phyloP scores from a whole-genome alignment of 1,284 basidiomycete species.

The Ceratobasidium sp. region DNA sequence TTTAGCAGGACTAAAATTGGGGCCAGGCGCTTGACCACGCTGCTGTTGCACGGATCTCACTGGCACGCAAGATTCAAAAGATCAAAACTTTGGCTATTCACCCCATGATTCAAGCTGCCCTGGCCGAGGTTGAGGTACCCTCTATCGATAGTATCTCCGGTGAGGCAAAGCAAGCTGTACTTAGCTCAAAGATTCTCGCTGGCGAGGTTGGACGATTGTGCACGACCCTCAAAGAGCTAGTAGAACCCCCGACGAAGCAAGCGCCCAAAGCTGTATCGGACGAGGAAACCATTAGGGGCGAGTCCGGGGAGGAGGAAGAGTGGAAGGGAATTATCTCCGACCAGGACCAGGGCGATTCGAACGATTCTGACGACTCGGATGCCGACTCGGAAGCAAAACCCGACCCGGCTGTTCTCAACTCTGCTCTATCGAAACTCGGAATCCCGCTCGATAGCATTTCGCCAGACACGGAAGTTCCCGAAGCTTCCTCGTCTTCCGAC shows the following conservation, averaged over 20 bases:
- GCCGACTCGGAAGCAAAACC: not conserved
- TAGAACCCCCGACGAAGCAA: conserved; percentile 41
- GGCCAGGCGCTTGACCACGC: conserved; percentile 66
- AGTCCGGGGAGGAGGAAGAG: conserved; percentile 38
- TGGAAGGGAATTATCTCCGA: conserved; percentile 36
- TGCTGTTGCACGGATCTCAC: conserved; percentile 64
- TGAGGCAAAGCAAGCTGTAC: conserved; percentile 63
- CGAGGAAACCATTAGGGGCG: not conserved
- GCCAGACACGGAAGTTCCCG: not conserved
- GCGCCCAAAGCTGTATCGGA: not conserved
- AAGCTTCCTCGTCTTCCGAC: conserved; percentile 2
- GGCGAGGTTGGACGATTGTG: conserved; percentile 56
- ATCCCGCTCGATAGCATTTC: not conserved
- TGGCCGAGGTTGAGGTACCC: conserved; percentile 55
- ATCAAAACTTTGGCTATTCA: conserved; percentile 63
- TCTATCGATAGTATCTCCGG: conserved; percentile 52
- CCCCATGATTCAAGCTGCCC: conserved; percentile 54
- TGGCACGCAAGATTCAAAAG: conserved; percentile 76
- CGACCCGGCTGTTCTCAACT: conserved; percentile 17
- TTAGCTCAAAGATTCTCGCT: conserved; percentile 78
- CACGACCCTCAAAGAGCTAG: conserved; percentile 40
- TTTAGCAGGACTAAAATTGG: conserved; percentile 20
- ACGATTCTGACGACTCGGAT: conserved; percentile 10
- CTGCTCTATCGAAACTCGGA: conserved; percentile 30
- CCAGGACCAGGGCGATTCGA: conserved; percentile 34